Evolutionary conservation across 306 rosid genomes (phyloP).

Genomic region (Trichosanthes truncata): DNA sequence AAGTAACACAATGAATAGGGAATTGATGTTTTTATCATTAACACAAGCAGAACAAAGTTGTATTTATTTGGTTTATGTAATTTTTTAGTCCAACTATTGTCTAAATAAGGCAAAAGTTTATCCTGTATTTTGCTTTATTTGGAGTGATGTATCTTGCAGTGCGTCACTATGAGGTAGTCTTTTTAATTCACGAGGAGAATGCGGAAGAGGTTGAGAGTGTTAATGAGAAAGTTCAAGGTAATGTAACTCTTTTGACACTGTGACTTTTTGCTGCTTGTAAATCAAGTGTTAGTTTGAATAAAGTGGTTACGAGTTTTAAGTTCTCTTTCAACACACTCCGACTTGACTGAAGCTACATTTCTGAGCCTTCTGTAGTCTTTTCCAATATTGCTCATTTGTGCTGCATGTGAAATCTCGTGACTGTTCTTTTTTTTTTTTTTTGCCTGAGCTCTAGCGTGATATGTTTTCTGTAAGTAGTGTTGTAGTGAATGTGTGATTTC

Average conservation of each 20-base stretch:
- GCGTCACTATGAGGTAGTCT: conserved; percentile 88
- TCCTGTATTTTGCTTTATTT: not conserved
- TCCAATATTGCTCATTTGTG: not conserved
- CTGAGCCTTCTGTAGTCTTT: not conserved
- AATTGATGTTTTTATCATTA: not conserved
- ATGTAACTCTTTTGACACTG: conserved; percentile 3
- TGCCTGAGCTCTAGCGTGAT: not conserved
- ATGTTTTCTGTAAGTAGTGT: not conserved
- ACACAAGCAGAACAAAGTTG: not conserved
- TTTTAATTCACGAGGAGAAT: conserved; percentile 73
- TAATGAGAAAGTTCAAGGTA: conserved; percentile 70
- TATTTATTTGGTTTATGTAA: no score
- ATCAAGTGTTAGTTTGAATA: not conserved
- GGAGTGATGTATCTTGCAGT: conserved; percentile 27
- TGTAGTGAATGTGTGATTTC: not conserved
- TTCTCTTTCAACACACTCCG: not conserved
- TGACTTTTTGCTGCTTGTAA: not conserved
- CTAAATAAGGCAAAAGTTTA: not conserved
- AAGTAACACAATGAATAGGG: not conserved
- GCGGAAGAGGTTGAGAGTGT: conserved; percentile 67
- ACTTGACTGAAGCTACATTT: not conserved
- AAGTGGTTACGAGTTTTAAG: not conserved
- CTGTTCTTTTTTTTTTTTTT: not conserved
- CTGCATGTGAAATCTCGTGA: not conserved
- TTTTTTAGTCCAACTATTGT: not conserved